Percentiles rank a stretch among this genome's conserved stretches.
These are phyloP conservation scores for Leptographium wingfieldii DNA, from an alignment of 2,329 filamentous ascomycete genomes.

Conservation along the genomic window DNA sequence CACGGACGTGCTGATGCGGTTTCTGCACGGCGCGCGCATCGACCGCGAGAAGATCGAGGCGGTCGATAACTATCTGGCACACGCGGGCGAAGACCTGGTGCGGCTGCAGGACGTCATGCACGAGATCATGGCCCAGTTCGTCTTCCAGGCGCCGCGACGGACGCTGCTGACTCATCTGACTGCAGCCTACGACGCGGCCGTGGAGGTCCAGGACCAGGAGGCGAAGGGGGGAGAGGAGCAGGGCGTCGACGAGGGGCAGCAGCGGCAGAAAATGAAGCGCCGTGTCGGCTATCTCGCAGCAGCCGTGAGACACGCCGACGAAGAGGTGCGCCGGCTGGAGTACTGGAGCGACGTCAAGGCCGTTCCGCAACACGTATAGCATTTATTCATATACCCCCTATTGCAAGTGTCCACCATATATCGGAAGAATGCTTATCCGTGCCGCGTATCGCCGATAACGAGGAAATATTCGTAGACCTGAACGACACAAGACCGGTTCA, in stretches of 20 bases:
- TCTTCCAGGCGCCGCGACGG: constrained; percentile 80
- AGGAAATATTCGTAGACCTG: too few species aligned
- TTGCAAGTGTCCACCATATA: constrained; percentile 5
- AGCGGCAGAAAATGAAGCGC: constrained; percentile 11
- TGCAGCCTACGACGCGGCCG: constrained; percentile 37
- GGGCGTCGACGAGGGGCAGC: background rate
- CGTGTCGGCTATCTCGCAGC: constrained; percentile 57
- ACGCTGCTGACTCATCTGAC: constrained; percentile 62
- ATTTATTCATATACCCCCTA: background rate
- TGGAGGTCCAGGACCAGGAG: background rate
- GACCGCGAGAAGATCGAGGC: constrained; percentile 83
- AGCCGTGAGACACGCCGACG: constrained; percentile 64
- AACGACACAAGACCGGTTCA: background rate
- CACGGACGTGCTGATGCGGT: constrained; percentile 54
- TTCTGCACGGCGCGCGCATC: constrained; percentile 56
- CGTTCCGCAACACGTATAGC: constrained; percentile 32
- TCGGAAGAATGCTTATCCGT: background rate
- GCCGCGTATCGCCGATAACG: too few species aligned
- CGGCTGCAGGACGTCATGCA: constrained; percentile 68
- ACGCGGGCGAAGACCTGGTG: constrained; percentile 61
- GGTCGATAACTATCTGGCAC: constrained; percentile 67
- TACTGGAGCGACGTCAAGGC: constrained; percentile 79
- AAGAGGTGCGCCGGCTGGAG: constrained; percentile 67
- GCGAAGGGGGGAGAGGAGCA: background rate
- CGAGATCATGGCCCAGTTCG: constrained; percentile 71